Conservation (phyloP, 768 basidiomycete species). For the Leccinellum rugosiceps region DNA sequence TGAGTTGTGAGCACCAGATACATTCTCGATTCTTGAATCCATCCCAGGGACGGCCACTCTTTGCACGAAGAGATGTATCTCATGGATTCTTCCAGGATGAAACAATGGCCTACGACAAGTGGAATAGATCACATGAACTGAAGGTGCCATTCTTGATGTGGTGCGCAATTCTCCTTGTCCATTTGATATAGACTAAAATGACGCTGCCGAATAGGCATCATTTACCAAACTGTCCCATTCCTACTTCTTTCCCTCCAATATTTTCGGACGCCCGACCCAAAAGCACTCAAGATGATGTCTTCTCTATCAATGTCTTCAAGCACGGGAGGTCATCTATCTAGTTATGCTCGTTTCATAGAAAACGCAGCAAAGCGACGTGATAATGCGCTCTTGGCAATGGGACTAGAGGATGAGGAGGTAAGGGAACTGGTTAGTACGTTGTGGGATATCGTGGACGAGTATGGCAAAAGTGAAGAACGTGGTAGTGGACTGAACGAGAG, state of each 20-base stretch:
- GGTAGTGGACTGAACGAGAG: too few relatives aligned
- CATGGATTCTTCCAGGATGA: constrained; percentile 51
- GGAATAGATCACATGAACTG: constrained; percentile 32
- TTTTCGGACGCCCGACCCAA: constrained; percentile 28
- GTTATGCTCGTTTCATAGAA: constrained; percentile 53
- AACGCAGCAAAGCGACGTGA: constrained; percentile 39
- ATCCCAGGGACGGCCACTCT: constrained; percentile 24
- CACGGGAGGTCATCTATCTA: constrained; percentile 41
- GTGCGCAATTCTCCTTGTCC: constrained; percentile 28
- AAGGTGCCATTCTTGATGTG: constrained; percentile 33
- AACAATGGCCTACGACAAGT: constrained; percentile 37
- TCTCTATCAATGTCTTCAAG: constrained; percentile 43
- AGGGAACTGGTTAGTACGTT: constrained; percentile 53
- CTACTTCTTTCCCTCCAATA: constrained; percentile 56
- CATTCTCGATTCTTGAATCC: neutral
- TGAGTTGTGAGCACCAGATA: constrained; percentile 8
- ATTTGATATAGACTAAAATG: constrained; percentile 3
- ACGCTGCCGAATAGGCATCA: constrained; percentile 38
- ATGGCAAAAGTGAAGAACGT: constrained; percentile 26
- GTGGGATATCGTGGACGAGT: constrained; percentile 56
- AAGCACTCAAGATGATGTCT: constrained; percentile 36
- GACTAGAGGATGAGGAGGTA: constrained; percentile 55
- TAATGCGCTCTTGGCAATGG: constrained; percentile 32
- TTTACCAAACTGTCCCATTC: constrained; percentile 53
- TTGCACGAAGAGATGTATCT: constrained; percentile 51